Percentiles rank a stretch among this genome's conserved stretches.
phyloP scores from a whole-genome alignment of 768 basidiomycete genomes.

The Russula sp. region DNA sequence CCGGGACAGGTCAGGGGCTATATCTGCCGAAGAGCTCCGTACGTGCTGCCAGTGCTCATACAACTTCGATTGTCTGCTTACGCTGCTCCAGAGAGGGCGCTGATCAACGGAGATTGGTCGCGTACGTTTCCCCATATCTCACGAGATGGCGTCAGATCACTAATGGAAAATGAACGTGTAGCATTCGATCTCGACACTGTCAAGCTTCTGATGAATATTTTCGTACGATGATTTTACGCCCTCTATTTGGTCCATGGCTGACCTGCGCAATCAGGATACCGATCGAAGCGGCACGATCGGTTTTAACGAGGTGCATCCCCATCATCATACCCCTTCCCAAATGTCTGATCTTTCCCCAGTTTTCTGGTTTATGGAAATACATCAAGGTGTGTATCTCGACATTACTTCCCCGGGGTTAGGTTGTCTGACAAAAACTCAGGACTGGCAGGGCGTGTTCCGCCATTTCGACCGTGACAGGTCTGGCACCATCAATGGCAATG shows the following conservation, averaged over 20 bases:
- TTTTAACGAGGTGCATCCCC: slow-evolving; percentile 58
- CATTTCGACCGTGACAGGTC: slow-evolving; percentile 83
- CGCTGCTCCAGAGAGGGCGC: slow-evolving; percentile 35
- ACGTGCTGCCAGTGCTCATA: slow-evolving; percentile 28
- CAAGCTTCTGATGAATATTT: slow-evolving; percentile 77
- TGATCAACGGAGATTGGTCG: slow-evolving; percentile 67
- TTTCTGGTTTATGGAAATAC: slow-evolving; percentile 75
- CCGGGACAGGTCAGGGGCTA: slow-evolving; percentile 58
- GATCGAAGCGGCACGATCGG: slow-evolving; percentile 74
- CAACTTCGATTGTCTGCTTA: background rate
- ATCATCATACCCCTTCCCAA: slow-evolving; percentile 6
- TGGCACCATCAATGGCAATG: slow-evolving; percentile 66
- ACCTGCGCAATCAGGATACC: slow-evolving; percentile 41
- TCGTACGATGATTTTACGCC: slow-evolving; percentile 43
- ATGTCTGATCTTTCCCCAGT: slow-evolving; percentile 34
- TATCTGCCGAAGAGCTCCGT: slow-evolving; percentile 64
- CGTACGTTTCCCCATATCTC: slow-evolving; percentile 42
- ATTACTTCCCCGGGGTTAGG: background rate
- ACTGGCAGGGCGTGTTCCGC: slow-evolving; percentile 81
- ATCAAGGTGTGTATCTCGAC: slow-evolving; percentile 46
- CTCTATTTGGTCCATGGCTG: background rate
- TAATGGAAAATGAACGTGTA: slow-evolving; percentile 26
- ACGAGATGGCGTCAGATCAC: background rate
- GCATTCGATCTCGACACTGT: slow-evolving; percentile 85
- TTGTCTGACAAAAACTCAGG: slow-evolving; percentile 33